Base-by-base conservation (phyloP, 2,329 filamentous ascomycete species). In the Penicillium sp. region DNA sequence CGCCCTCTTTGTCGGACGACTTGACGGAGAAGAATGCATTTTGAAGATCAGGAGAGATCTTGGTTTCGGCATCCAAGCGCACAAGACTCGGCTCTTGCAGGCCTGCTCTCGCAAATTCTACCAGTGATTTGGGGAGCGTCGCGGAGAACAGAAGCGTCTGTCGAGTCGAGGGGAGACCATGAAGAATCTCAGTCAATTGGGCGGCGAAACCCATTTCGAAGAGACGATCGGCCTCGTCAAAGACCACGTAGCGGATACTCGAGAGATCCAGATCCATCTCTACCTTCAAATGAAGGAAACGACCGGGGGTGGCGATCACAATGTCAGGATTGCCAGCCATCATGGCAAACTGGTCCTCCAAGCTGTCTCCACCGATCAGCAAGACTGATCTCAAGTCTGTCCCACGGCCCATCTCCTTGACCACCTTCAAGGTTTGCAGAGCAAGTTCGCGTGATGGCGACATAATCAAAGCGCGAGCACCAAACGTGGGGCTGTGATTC, bases 191-290 rank as follows among this genome's bases (percentile, higher is more conserved):
- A 1, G 87, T 86, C 58, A 98, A 75, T 64, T 98, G 93, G 3
- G 88, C 84, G 4, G 90, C 90, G 66, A 98, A 98, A 59, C 93
- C 94, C 91, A 98, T 96, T 66, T 98, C 93, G 69, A 98, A 98
- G 18, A 98, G 76, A 46, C 93, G 82, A 76, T 98, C 93, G 1
- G 93, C 93, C 69, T 98, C 93, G 66, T 98, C 93, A 55, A 98
- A 98, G 7, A 98, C 93, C 25, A 95, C 88, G 63, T 98, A 98
- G 58, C 83, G 81, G 52, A 98, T 85, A 4, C 89, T 95, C 0
- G 85, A 89, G n/a, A 98, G 73, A 62, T 96, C 88, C 45, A 98
- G 71, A 8, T 79, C 78, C 94, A 98, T 98, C 66, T 98, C 93
- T 18, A 97, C 91, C 71, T 97, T 94, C 55, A 98, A 72, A 76